Evolutionary conservation across 2,329 filamentous ascomycete species (phyloP).

Genomic region (Malbranchea cinnamomea): DNA sequence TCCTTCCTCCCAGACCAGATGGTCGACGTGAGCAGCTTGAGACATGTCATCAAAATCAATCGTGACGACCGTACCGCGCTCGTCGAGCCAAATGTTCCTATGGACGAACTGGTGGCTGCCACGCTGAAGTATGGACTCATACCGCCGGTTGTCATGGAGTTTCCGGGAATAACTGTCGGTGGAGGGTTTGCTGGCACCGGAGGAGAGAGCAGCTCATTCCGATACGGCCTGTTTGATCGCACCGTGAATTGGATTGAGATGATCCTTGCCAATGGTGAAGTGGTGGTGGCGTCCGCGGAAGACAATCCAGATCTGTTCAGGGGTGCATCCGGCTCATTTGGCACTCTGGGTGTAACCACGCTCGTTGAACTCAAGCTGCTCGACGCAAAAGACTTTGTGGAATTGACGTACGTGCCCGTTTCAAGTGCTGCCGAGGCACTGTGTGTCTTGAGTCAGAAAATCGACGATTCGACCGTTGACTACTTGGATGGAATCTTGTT

Average conservation of each 20-base stretch:
- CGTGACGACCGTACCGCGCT: slow-evolving; percentile 37
- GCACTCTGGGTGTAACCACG: slow-evolving; percentile 47
- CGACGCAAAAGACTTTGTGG: slow-evolving; percentile 41
- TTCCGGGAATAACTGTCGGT: slow-evolving; percentile 54
- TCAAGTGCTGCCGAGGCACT: slow-evolving; percentile 34
- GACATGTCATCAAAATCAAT: slow-evolving; percentile 47
- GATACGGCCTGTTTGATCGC: slow-evolving; percentile 50
- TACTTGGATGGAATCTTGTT: slow-evolving; percentile 58
- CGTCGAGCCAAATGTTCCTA: slow-evolving; percentile 57
- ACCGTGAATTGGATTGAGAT: slow-evolving; percentile 50
- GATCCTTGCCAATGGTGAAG: slow-evolving; percentile 42
- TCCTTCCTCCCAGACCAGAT: slow-evolving; percentile 21
- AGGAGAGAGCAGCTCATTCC: slow-evolving; percentile 53
- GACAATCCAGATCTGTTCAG: slow-evolving; percentile 42
- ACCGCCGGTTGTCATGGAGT: slow-evolving; percentile 55
- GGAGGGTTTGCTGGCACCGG: slow-evolving; percentile 52
- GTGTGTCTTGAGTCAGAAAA: slow-evolving; percentile 30
- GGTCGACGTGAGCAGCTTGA: slow-evolving; percentile 14
- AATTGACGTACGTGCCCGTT: slow-evolving; percentile 47
- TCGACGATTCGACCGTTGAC: slow-evolving; percentile 35
- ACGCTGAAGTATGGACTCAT: slow-evolving; percentile 42
- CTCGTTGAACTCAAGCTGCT: slow-evolving; percentile 44
- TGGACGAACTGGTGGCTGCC: slow-evolving; percentile 47
- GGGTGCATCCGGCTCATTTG: slow-evolving; percentile 44
- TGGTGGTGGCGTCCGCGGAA: slow-evolving; percentile 33